Base-by-base conservation (phyloP, 2,329 filamentous ascomycete species). In the Pseudogymnoascus destructans region DNA sequence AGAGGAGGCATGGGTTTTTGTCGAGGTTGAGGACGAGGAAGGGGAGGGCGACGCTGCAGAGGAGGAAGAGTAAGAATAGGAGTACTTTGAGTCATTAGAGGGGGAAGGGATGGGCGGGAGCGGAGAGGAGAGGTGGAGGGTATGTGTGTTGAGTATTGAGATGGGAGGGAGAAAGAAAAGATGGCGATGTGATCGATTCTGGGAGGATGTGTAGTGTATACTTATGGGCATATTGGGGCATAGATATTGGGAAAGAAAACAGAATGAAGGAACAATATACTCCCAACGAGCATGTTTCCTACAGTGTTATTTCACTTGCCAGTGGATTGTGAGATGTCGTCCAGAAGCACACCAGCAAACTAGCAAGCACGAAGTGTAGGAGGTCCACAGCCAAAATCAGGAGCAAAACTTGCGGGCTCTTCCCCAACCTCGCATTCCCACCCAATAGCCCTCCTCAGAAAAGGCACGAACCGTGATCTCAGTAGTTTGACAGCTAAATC, bases 1-100 rank as follows among this genome's bases (percentile, higher is more conserved):
- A 70, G 66, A 59, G 69, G 46, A 63, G 69, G 59, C 69, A 70
- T 66, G 69, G 69, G 6, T 70, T 70, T 60, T 66, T 70, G 63
- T 66, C 64, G 38, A 58, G 69, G 13, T 49, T 68, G 32, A 64
- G 60, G 61, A 70, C 66, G 42, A 64, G 68, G 60, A 70, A 69
- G 54, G 69, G 69, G 3, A 59, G 66, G 30, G 64, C 61, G 55
- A 66, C 62, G 2, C 49, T 70, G 33, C 61, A 63, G 58, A 65
- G 69, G 59, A 62, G 69, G 61, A 67, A 60, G 60, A 58, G 61
- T 32, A 70, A 70, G 64, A 63, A 59, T 59, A 67, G 69, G 63
- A 67, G 63, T 59, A 68, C 65, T 8, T 64, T 70, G 58, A 70
- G 68, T 62, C 68, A 70, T 64, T 70, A 63, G 57, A 35, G 21